Evolutionary conservation across 768 basidiomycete genomes (phyloP).

Genomic region (Collybia mongolica): DNA sequence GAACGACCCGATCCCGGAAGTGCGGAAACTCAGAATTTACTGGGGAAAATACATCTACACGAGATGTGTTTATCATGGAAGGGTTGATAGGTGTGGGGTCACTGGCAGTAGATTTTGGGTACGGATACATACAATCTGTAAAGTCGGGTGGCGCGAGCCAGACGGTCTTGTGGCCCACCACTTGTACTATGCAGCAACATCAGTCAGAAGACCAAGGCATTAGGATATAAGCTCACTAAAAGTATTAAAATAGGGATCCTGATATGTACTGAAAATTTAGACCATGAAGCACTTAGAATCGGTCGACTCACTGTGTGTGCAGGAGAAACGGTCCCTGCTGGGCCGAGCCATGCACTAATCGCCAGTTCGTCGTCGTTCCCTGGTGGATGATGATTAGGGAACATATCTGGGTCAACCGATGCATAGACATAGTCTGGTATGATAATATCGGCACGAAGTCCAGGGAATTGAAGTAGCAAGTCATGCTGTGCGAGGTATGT

Average conservation of each 20-base stretch:
- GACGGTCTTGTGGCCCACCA: constrained; percentile 85
- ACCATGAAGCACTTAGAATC: constrained; percentile 7
- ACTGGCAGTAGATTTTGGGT: constrained; percentile 22
- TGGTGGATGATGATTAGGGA: constrained; percentile 61
- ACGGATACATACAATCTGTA: constrained; percentile 60
- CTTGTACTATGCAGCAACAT: constrained; percentile 58
- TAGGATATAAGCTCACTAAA: constrained; percentile 52
- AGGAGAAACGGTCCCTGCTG: constrained; percentile 75
- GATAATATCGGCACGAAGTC: constrained; percentile 67
- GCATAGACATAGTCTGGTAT: constrained; percentile 92
- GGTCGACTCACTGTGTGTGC: constrained; percentile 70
- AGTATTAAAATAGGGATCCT: constrained; percentile 95
- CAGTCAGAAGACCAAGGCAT: constrained; percentile 1
- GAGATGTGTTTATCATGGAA: constrained; percentile 79
- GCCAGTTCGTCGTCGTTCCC: constrained; percentile 62
- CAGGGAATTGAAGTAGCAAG: constrained; percentile 82
- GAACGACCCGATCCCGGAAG: constrained; percentile 59
- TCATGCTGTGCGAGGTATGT: constrained; percentile 92
- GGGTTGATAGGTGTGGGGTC: constrained; percentile 42
- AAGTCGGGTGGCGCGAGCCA: constrained; percentile 83
- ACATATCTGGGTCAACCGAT: constrained; percentile 43
- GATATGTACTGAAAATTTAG: constrained; percentile 2
- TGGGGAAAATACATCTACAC: constrained; percentile 69
- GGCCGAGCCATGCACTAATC: constrained; percentile 83
- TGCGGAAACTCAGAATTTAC: constrained; percentile 36